Conservation (phyloP, 371 early-diverging fungal species). For the Mortierella sp. region DNA sequence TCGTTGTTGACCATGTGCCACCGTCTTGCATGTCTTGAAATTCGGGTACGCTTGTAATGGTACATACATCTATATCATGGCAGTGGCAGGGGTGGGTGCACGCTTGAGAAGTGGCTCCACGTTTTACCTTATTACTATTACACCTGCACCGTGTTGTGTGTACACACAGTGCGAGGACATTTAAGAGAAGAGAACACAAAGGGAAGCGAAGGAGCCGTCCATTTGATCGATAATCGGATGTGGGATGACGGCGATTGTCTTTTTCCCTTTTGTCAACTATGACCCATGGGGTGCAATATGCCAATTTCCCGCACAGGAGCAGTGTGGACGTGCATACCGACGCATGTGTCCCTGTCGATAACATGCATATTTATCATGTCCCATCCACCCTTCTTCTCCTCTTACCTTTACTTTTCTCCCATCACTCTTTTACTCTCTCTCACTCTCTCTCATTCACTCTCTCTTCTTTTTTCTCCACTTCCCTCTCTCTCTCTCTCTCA, state of each 20-base stretch:
- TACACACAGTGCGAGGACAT: neutral
- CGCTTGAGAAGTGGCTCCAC: neutral
- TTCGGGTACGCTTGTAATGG: conserved; percentile 1
- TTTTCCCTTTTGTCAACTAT: neutral
- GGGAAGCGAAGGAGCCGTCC: neutral
- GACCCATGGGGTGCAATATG: neutral
- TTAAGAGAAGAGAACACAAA: neutral
- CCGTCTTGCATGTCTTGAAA: neutral
- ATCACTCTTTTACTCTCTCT: neutral
- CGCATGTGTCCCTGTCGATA: neutral
- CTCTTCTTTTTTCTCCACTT: neutral
- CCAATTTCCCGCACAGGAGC: too few relatives aligned
- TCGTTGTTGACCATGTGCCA: neutral
- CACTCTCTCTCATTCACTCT: neutral
- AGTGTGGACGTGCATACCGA: neutral
- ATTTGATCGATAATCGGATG: neutral
- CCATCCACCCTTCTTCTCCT: neutral
- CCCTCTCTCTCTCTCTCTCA: neutral
- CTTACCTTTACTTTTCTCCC: neutral
- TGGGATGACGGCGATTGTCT: neutral
- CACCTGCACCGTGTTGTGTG: neutral
- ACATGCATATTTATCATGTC: neutral
- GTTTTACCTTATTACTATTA: neutral
- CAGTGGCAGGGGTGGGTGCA: neutral
- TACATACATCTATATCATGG: neutral